phyloP scores from a whole-genome alignment of 495 filamentous ascomycete genomes.

The Lasiosphaeria miniovina region DNA sequence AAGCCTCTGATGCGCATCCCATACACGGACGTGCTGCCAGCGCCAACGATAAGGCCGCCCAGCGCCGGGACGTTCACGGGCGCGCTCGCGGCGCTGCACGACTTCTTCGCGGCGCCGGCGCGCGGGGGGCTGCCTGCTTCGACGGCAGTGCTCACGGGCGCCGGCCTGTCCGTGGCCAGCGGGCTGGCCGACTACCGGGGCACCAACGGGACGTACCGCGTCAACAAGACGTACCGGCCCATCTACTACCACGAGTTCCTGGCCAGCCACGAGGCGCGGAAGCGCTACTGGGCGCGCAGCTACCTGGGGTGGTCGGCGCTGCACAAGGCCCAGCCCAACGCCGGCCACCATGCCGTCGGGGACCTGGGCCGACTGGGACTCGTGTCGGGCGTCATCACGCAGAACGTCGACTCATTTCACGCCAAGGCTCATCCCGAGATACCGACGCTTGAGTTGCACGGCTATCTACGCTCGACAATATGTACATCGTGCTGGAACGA shows the following conservation, averaged over 20 bases:
- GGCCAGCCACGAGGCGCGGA: slow-evolving; percentile 76
- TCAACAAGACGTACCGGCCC: slow-evolving; percentile 83
- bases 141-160: slow-evolving; percentile 79
- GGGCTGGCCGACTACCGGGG: slow-evolving; percentile 93
- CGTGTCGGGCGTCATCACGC: slow-evolving; percentile 77
- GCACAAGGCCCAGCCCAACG: slow-evolving; percentile 73
- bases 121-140: slow-evolving; percentile 43
- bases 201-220: slow-evolving; percentile 82
- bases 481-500: slow-evolving; percentile 75
- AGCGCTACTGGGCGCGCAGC: slow-evolving; percentile 94
- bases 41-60: slow-evolving; percentile 68
- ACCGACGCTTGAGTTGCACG: slow-evolving; percentile 82
- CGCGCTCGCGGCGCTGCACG: slow-evolving; percentile 69
- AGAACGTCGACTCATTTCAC: slow-evolving; percentile 97
- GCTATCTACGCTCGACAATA: slow-evolving; percentile 74
- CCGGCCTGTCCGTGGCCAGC: slow-evolving; percentile 89
- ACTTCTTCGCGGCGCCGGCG: slow-evolving; percentile 65
- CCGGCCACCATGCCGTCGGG: slow-evolving; percentile 71
- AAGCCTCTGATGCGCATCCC: slow-evolving; percentile 73
- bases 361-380: slow-evolving; percentile 68
- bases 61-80: slow-evolving; percentile 65
- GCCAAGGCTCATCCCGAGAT: slow-evolving; percentile 68
- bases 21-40: slow-evolving; percentile 80
- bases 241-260: slow-evolving; percentile 92
- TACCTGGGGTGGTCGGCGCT: slow-evolving; percentile 89